Evolutionary conservation across 176 grass and related monocot species (phyloP).

Genomic region (Rhynchospora breviuscula): DNA sequence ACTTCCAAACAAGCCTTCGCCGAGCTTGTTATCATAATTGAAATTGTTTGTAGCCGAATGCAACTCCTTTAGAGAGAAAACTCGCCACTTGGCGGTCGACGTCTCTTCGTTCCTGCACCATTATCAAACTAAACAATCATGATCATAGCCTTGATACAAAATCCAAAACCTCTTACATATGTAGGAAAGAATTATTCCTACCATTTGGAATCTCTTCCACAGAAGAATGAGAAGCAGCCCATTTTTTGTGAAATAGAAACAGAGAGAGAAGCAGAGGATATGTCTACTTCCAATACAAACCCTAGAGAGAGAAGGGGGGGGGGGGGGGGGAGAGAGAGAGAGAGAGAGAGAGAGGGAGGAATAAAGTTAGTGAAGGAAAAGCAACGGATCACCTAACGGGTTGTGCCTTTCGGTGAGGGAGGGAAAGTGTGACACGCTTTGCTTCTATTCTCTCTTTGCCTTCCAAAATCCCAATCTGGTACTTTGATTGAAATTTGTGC

Average conservation of each 20-base stretch:
- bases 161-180: not conserved
- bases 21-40: slow-evolving; percentile 38
- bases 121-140: not conserved
- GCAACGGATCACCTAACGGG: slow-evolving; percentile 15
- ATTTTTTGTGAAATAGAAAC: slow-evolving; percentile 14
- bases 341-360: not conserved
- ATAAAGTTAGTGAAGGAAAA: slow-evolving; percentile 21
- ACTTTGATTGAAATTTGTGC: slow-evolving; percentile 1
- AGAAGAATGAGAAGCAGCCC: slow-evolving; percentile 20
- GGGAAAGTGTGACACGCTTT: slow-evolving; percentile 11
- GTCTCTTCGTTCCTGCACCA: slow-evolving; percentile 21
- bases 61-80: slow-evolving; percentile 31
- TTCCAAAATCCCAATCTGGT: slow-evolving; percentile 12
- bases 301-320: slow-evolving; percentile 12
- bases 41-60: slow-evolving; percentile 35
- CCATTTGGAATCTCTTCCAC: slow-evolving; percentile 13
- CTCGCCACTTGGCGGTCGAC: slow-evolving; percentile 9
- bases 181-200: not conserved
- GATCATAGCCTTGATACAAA: not conserved
- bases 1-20: slow-evolving; percentile 29
- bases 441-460: not conserved
- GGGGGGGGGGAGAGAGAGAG: too few relatives aligned
- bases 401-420: slow-evolving; percentile 18
- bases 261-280: slow-evolving; percentile 25
- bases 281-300: slow-evolving; percentile 11